Evolutionary conservation across 2,329 filamentous ascomycete species (phyloP), one percentile per base, ranked within the genome.

Genomic region (Exophiala oligosperma): DNA sequence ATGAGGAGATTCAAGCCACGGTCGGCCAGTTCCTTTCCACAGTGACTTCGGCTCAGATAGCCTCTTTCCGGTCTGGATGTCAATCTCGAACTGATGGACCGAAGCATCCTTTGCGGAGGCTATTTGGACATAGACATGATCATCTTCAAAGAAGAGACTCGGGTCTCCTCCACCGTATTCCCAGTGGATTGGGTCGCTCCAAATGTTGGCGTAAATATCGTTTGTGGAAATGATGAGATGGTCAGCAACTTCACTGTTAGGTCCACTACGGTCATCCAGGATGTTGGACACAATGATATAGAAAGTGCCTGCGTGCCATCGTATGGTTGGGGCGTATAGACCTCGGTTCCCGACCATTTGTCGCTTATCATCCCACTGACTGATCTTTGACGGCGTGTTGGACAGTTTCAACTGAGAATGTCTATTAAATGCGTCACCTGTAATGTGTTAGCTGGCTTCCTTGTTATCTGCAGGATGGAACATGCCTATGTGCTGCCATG

Each of bases 201-300:
- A 84, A 2, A 76, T 71, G 5, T 60, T 67, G 0, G 77, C 74
- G 76, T 77, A 80, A n/a, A 83, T 82, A 56, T 84, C 74, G 9
- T 75, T 72, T 0, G 79, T 83, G 58, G 72, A 77, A 1, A 84
- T 78, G 52, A 81, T 84, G 61, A 84, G 84, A 0, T 82, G 81
- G 56, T 82, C 77, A 67, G 79, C 71, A 32, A 68, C 37, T 46
- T 73, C 69, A 3, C 76, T 78, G 1, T 75, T 67, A 7, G 26
- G 26, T 28, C 26, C 26, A 28, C 7, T 28, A 7, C 26, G 26
- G 26, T 7, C 26, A 7, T 7, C 26, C 55, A 78, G 72, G 52
- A 79, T 82, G 5, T 76, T 65, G 0, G 77, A 75, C 3, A 77
- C 77, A 1, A 76, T 73, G 3, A 83, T 67, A 57, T 82, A 82